These are phyloP conservation scores for Phytophthora tubulina DNA, from an alignment of 352 stramenopile species.

Conservation along the genomic window DNA sequence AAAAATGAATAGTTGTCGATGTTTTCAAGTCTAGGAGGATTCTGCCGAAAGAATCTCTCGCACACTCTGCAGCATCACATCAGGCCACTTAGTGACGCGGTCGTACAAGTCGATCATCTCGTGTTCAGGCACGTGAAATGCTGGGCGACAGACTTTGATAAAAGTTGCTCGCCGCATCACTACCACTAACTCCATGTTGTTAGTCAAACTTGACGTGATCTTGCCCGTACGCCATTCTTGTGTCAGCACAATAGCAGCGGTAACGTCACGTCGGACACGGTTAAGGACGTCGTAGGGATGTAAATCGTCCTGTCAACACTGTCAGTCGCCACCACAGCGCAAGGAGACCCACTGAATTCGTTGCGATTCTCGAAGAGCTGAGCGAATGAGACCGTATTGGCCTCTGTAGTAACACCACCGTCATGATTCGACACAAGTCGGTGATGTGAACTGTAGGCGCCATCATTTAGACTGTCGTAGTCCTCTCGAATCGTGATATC, in stretches of 20 bases:
- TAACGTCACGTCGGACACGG: slow-evolving; percentile 45
- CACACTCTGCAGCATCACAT: slow-evolving; percentile 27
- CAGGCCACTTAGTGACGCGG: slow-evolving; percentile 25
- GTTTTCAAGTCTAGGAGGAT: not conserved
- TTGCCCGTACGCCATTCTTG: slow-evolving; percentile 15
- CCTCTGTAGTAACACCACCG: slow-evolving; percentile 2
- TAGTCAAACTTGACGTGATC: not conserved
- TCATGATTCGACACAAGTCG: slow-evolving; percentile 42
- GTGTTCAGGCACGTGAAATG: slow-evolving; percentile 4
- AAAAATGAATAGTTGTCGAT: not conserved
- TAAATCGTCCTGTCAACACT: slow-evolving; percentile 49
- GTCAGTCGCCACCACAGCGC: slow-evolving; percentile 40
- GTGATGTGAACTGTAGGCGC: slow-evolving; percentile 40
- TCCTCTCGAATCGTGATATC: slow-evolving; percentile 56
- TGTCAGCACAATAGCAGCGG: slow-evolving; percentile 30
- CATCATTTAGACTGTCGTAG: slow-evolving; percentile 35
- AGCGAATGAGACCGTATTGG: slow-evolving; percentile 1
- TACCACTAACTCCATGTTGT: slow-evolving; percentile 9
- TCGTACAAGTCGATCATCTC: slow-evolving; percentile 13
- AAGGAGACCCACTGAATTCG: slow-evolving; percentile 4
- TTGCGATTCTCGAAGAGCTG: slow-evolving; percentile 34
- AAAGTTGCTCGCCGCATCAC: slow-evolving; percentile 24
- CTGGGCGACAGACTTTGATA: slow-evolving; percentile 27
- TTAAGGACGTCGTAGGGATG: slow-evolving; percentile 48
- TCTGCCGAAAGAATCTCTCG: slow-evolving; percentile 7